Evolutionary conservation across 2,329 filamentous ascomycete species (phyloP).

Genomic region (Aspergillus sp.): DNA sequence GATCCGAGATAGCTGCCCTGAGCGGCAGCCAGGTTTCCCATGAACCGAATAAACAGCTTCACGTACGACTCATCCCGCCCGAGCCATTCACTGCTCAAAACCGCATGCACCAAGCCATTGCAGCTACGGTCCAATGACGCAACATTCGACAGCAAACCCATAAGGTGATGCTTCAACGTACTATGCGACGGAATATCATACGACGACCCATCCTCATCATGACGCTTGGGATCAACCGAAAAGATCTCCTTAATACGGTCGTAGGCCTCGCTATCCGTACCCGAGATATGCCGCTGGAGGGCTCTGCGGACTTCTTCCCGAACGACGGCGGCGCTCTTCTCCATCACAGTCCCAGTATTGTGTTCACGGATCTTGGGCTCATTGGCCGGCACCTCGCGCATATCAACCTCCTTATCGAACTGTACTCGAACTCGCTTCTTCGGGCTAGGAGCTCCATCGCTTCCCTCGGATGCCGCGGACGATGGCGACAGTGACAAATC

Average conservation of each 20-base stretch:
- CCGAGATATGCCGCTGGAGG: slow-evolving; percentile 46
- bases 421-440: slow-evolving; percentile 39
- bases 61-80: slow-evolving; percentile 56
- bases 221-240: slow-evolving; percentile 39
- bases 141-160: slow-evolving; percentile 53
- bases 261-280: slow-evolving; percentile 51
- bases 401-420: slow-evolving; percentile 35
- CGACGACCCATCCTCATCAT: slow-evolving; percentile 25
- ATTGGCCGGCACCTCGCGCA: slow-evolving; percentile 18
- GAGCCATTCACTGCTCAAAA: slow-evolving; percentile 55
- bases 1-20: slow-evolving; percentile 70
- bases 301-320: slow-evolving; percentile 56
- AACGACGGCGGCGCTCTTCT: slow-evolving; percentile 52
- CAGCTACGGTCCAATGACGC: slow-evolving; percentile 51
- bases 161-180: slow-evolving; percentile 51
- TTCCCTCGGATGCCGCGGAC: slow-evolving; percentile 21
- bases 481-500: slow-evolving; percentile 28
- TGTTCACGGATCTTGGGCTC: slow-evolving; percentile 12
- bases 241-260: slow-evolving; percentile 51
- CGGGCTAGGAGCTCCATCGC: slow-evolving; percentile 21
- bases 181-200: slow-evolving; percentile 46
- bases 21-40: slow-evolving; percentile 65
- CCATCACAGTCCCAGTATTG: slow-evolving; percentile 19
- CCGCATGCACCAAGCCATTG: slow-evolving; percentile 51
- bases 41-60: slow-evolving; percentile 49